Evolutionary conservation across 1,139 yeast species (phyloP).

Genomic region (Taphrina betulina): DNA sequence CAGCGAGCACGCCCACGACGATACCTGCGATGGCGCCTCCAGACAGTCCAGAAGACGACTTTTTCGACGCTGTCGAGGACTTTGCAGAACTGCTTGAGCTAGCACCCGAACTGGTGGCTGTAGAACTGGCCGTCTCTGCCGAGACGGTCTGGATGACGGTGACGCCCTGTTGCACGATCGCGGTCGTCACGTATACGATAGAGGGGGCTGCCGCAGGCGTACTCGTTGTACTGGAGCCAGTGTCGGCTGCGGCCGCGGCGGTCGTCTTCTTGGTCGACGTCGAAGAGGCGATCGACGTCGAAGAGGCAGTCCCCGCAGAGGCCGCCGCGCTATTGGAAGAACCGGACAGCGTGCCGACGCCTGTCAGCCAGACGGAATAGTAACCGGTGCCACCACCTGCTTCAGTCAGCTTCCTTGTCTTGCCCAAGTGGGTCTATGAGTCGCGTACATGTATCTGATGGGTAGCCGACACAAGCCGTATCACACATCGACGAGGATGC

Average conservation of each 20-base stretch:
- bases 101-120: conserved; percentile 6
- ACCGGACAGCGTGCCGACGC: conserved; percentile 38
- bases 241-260: conserved; percentile 34
- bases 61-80: conserved; percentile 29
- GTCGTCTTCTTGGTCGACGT: conserved; percentile 1
- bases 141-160: conserved; percentile 30
- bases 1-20: conserved; percentile 62
- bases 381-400: conserved; percentile 51
- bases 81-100: conserved; percentile 16
- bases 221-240: conserved; percentile 19
- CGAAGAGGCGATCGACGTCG: conserved; percentile 29
- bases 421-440: not conserved
- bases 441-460: conserved; percentile 49
- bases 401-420: not conserved
- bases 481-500: conserved; percentile 48
- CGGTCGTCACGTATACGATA: conserved; percentile 38
- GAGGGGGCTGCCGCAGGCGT: conserved; percentile 35
- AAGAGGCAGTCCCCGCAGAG: conserved; percentile 6
- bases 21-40: conserved; percentile 67
- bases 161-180: conserved; percentile 25
- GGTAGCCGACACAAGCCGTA: conserved; percentile 55
- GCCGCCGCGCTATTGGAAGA: conserved; percentile 32
- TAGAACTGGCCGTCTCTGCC: conserved; percentile 4
- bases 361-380: conserved; percentile 41
- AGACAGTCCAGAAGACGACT: conserved; percentile 40